phyloP scores from a whole-genome alignment of 371 early-diverging fungal species.

The Mucor mucedo region DNA sequence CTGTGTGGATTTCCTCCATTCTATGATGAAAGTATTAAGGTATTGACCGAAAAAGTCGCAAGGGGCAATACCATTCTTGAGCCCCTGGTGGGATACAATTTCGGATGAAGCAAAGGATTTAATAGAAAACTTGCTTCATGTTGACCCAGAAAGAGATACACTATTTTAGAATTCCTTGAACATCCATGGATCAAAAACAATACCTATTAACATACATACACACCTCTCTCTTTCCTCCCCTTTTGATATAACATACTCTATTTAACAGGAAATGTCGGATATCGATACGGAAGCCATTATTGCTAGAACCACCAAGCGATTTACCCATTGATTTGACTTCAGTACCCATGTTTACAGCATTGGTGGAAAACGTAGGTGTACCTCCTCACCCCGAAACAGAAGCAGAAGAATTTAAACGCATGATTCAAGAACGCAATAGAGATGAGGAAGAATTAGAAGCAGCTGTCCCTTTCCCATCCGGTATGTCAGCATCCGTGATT shows the following conservation, averaged over 20 bases:
- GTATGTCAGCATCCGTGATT: slow-evolving; percentile 28
- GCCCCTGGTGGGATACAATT: slow-evolving; percentile 82
- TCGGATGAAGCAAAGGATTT: slow-evolving; percentile 76
- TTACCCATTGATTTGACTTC: slow-evolving; percentile 8
- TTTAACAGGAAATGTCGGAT: slow-evolving; percentile 8
- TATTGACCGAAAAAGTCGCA: slow-evolving; percentile 67
- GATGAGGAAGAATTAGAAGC: slow-evolving; percentile 31
- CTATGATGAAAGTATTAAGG: slow-evolving; percentile 69
- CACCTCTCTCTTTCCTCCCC: neutral
- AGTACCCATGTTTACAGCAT: slow-evolving; percentile 10
- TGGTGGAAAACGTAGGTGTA: slow-evolving; percentile 13
- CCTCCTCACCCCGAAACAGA: slow-evolving; percentile 22
- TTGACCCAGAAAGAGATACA: slow-evolving; percentile 60
- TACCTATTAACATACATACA: too few relatives aligned
- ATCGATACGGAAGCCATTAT: slow-evolving; percentile 15
- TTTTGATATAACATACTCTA: neutral
- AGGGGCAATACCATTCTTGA: slow-evolving; percentile 67
- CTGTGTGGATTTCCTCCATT: slow-evolving; percentile 93
- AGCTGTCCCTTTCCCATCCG: slow-evolving; percentile 27
- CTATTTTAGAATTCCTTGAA: slow-evolving; percentile 63
- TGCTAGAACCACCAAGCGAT: slow-evolving; percentile 8
- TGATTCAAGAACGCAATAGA: slow-evolving; percentile 33
- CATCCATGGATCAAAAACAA: slow-evolving; percentile 79
- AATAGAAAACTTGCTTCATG: slow-evolving; percentile 64
- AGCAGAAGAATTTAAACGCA: slow-evolving; percentile 32